Percentiles rank a stretch among this genome's conserved stretches.
Evolutionary conservation across 179 eudicot species (phyloP).

Genomic region (Vitellaria paradoxa): DNA sequence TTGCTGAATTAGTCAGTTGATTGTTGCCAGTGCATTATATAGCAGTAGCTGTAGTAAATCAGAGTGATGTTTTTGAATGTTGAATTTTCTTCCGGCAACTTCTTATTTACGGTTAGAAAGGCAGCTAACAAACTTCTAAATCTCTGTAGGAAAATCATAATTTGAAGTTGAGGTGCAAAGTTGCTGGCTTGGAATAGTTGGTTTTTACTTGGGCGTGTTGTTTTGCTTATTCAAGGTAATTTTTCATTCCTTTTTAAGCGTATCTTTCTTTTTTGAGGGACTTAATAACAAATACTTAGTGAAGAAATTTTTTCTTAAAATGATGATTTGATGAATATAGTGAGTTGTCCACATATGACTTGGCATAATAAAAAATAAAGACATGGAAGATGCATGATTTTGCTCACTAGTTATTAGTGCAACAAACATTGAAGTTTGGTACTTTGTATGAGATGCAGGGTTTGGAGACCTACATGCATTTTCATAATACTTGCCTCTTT

Average conservation of each 20-base stretch:
- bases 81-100: not conserved
- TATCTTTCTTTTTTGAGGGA: not conserved
- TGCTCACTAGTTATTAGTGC: too few species aligned
- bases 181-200: slow-evolving; percentile 68
- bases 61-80: not conserved
- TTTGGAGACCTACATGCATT: too few species aligned
- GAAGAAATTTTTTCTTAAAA: not conserved
- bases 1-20: too few species aligned
- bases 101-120: not conserved
- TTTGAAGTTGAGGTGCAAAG: slow-evolving; percentile 64
- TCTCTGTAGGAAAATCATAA: slow-evolving; percentile 56
- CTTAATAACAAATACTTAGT: not conserved
- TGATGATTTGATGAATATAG: too few species aligned
- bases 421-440: too few species aligned
- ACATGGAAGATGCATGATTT: not conserved
- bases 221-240: slow-evolving; percentile 36
- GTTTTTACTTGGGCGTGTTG: slow-evolving; percentile 17
- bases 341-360: not conserved
- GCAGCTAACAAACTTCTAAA: not conserved
- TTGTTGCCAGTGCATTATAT: not conserved
- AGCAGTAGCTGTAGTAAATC: not conserved
- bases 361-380: not conserved
- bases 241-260: not conserved
- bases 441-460: too few species aligned
- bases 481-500: too few species aligned